Evolutionary conservation across 129 eudicot species (phyloP).

Genomic region (Lactuca saligna): DNA sequence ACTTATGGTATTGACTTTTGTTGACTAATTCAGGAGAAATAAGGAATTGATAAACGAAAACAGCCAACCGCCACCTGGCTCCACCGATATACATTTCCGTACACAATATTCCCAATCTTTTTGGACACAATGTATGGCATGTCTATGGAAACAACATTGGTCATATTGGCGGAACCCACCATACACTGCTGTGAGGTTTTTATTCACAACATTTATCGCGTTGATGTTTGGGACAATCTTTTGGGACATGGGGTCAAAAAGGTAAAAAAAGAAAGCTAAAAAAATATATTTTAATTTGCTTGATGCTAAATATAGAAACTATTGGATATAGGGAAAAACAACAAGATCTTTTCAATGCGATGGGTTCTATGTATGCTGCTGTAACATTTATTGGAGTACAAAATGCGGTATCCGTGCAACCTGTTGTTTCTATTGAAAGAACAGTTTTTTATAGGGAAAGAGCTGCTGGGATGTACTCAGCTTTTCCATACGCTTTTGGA

Average conservation of each 20-base stretch:
- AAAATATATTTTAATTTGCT: not conserved
- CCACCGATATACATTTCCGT: slow-evolving; percentile 60
- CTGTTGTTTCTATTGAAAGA: slow-evolving; percentile 77
- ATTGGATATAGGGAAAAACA: slow-evolving; percentile 36
- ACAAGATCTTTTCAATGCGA: slow-evolving; percentile 68
- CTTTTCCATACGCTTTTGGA: slow-evolving; percentile 83
- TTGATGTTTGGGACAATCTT: slow-evolving; percentile 76
- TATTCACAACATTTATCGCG: slow-evolving; percentile 69
- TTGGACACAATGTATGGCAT: slow-evolving; percentile 67
- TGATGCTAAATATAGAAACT: not conserved
- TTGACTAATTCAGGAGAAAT: slow-evolving; percentile 56
- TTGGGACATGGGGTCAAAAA: slow-evolving; percentile 73
- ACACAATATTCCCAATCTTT: slow-evolving; percentile 67
- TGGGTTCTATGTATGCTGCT: slow-evolving; percentile 91
- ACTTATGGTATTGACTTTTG: not conserved
- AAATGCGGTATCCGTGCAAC: slow-evolving; percentile 67
- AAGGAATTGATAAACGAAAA: slow-evolving; percentile 56
- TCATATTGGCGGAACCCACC: slow-evolving; percentile 89
- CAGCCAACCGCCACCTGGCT: slow-evolving; percentile 56
- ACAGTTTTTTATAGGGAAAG: slow-evolving; percentile 91
- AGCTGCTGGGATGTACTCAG: slow-evolving; percentile 96
- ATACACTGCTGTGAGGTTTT: slow-evolving; percentile 76
- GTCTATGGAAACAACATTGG: slow-evolving; percentile 85
- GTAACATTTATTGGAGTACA: slow-evolving; percentile 73
- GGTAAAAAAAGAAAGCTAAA: too few relatives aligned